These are phyloP conservation scores for Capronia epimyces DNA, from an alignment of 2,329 filamentous ascomycete species.

Conservation along the genomic window DNA sequence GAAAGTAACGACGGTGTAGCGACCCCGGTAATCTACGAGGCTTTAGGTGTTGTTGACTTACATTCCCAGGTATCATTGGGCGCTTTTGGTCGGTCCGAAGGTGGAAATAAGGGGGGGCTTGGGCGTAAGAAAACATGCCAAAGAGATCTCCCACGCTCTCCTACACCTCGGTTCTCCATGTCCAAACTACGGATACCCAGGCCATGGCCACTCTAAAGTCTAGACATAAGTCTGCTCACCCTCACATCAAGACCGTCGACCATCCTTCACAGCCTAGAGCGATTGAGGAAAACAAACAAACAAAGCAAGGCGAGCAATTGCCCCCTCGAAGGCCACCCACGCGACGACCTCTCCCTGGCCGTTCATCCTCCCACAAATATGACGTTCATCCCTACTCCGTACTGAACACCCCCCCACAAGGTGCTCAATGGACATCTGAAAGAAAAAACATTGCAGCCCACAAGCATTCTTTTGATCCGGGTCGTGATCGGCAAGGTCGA, in stretches of 20 bases:
- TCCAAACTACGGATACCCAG: no score
- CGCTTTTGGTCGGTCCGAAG: constrained; percentile 38
- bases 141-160: constrained; percentile 27
- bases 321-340: neutral
- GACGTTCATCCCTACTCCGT: neutral
- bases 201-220: neutral
- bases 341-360: neutral
- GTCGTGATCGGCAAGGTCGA: constrained; percentile 35
- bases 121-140: constrained; percentile 35
- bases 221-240: neutral
- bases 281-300: neutral
- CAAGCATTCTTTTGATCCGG: constrained; percentile 33
- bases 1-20: no score
- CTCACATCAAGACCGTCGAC: neutral
- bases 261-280: neutral
- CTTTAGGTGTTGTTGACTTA: no score
- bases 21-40: no score
- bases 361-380: no score
- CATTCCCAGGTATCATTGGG: constrained; percentile 41
- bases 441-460: constrained; percentile 26
- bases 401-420: constrained; percentile 7
- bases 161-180: neutral
- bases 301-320: no score
- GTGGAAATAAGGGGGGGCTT: constrained; percentile 22
- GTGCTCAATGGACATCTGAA: constrained; percentile 33